These are phyloP conservation scores for Arabidopsis lyrata DNA, from an alignment of 441 rosid species.

Conservation along the genomic window DNA sequence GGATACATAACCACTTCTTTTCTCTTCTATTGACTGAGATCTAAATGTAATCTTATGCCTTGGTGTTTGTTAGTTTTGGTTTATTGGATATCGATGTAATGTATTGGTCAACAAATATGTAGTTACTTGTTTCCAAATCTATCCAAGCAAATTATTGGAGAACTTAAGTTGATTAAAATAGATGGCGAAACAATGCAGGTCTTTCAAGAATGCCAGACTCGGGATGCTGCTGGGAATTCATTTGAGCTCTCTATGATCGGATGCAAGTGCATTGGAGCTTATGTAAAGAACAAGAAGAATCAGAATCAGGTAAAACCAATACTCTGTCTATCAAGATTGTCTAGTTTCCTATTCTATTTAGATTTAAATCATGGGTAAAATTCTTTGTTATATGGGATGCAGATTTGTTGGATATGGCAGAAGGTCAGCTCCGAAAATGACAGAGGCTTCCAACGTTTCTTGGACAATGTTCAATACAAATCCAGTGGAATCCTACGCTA, in stretches of 20 bases:
- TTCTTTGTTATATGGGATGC: conserved; percentile 36
- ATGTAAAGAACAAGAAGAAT: conserved; percentile 90
- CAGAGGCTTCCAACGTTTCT: conserved; percentile 91
- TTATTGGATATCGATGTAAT: conserved; percentile 11
- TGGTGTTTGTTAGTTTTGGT: conserved; percentile 16
- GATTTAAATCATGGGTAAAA: conserved; percentile 18
- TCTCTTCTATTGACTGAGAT: conserved; percentile 8
- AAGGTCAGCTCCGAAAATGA: conserved; percentile 80
- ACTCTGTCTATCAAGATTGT: conserved; percentile 25
- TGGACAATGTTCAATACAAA: conserved; percentile 95
- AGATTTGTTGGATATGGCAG: conserved; percentile 99
- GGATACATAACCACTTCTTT: not conserved
- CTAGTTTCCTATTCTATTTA: conserved; percentile 20
- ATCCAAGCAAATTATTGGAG: not conserved
- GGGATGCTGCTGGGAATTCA: conserved; percentile 68
- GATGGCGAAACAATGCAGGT: conserved; percentile 53
- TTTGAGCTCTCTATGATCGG: conserved; percentile 86
- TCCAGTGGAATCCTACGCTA: conserved; percentile 84
- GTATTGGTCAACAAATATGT: not conserved
- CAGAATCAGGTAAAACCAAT: conserved; percentile 79
- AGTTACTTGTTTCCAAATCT: conserved; percentile 4
- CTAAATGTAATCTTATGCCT: conserved; percentile 11
- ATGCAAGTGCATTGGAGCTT: conserved; percentile 97
- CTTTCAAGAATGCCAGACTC: conserved; percentile 72
- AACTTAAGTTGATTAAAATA: not conserved